Evolutionary conservation across 306 rosid genomes (phyloP).

Genomic region (Cucurbita moschata): DNA sequence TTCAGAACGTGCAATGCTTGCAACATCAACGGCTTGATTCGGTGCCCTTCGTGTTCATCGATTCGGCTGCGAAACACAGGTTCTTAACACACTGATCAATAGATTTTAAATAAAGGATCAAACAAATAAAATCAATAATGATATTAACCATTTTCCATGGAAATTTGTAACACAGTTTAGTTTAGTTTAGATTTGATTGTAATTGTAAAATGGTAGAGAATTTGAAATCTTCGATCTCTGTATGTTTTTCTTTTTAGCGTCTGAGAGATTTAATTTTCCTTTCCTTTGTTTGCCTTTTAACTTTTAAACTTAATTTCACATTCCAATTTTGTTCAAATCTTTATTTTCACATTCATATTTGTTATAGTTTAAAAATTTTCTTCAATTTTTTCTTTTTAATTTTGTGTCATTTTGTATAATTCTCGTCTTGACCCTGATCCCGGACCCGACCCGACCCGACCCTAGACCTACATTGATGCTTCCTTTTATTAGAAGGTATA

Average conservation of each 20-base stretch:
- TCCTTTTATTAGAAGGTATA: too few species aligned
- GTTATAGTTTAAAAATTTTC: too few species aligned
- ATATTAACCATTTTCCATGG: background rate
- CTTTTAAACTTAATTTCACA: too few species aligned
- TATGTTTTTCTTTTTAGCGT: background rate
- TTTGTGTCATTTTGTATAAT: too few species aligned
- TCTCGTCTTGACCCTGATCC: too few species aligned
- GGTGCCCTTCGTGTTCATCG: constrained; percentile 46
- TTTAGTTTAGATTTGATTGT: background rate
- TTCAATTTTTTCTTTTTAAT: too few species aligned
- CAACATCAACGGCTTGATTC: constrained; percentile 50
- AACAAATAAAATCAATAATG: background rate
- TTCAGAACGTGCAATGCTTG: constrained; percentile 38
- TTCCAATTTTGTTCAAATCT: too few species aligned
- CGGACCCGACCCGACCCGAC: too few species aligned
- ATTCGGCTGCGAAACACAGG: background rate
- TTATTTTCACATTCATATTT: too few species aligned
- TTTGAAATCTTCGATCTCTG: background rate
- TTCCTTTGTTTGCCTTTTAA: background rate
- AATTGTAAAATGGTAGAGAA: background rate
- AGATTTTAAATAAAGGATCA: background rate
- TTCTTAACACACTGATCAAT: background rate
- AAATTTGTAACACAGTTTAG: background rate
- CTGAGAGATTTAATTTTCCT: background rate
- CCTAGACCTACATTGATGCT: too few species aligned